These are phyloP conservation scores for Cicer arietinum DNA, from an alignment of 306 rosid genomes.

Conservation along the genomic window DNA sequence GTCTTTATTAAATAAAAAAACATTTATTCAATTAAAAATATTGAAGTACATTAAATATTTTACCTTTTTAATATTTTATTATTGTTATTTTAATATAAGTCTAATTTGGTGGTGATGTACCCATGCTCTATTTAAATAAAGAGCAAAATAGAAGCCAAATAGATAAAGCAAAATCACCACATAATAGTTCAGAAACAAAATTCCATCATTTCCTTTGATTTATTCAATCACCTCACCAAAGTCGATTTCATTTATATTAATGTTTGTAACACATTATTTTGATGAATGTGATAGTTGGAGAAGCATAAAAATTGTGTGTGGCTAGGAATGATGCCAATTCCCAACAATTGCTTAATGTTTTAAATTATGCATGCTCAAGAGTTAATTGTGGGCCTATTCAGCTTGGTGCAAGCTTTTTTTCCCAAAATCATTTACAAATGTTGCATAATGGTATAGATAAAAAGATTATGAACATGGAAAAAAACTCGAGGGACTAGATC, in stretches of 20 bases:
- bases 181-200: neutral
- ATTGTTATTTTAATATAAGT: too few relatives aligned
- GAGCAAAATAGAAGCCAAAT: too few relatives aligned
- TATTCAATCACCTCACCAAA: neutral
- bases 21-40: too few relatives aligned
- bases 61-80: too few relatives aligned
- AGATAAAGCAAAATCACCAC: neutral
- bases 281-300: neutral
- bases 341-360: constrained; percentile 56
- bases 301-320: constrained; percentile 62
- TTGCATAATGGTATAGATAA: too few relatives aligned
- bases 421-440: constrained; percentile 53
- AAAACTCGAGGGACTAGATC: too few relatives aligned
- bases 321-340: constrained; percentile 54
- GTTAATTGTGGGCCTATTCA: constrained; percentile 67
- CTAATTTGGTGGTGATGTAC: too few relatives aligned
- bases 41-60: too few relatives aligned
- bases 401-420: constrained; percentile 57
- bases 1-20: too few relatives aligned
- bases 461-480: too few relatives aligned
- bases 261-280: neutral
- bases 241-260: neutral
- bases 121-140: too few relatives aligned
- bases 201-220: neutral
- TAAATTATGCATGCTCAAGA: constrained; percentile 74